Percentiles rank a stretch among this genome's conserved stretches.
These are phyloP conservation scores for Penicillium waksmanii DNA, from an alignment of 495 filamentous ascomycete species.

Conservation along the genomic window DNA sequence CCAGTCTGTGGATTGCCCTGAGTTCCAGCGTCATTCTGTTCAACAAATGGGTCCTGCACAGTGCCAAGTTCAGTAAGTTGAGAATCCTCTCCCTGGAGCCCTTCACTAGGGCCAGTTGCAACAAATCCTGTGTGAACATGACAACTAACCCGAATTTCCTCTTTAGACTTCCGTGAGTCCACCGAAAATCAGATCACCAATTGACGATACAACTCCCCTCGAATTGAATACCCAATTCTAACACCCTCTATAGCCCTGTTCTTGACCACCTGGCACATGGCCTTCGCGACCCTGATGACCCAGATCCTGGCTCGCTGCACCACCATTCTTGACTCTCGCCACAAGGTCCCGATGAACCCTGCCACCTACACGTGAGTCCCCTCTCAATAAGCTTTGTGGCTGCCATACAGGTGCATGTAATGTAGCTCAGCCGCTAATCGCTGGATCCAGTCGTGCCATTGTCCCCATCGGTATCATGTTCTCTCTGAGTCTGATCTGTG, in stretches of 20 bases:
- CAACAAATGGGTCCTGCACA: constrained; percentile 94
- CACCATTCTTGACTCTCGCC: constrained; percentile 77
- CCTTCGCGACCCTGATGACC: constrained; percentile 83
- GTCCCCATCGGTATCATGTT: constrained; percentile 89
- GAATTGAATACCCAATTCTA: neutral
- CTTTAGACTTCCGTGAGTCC: constrained; percentile 43
- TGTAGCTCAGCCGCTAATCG: neutral
- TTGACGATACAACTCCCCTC: neutral
- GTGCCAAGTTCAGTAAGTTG: constrained; percentile 74
- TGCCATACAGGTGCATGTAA: neutral
- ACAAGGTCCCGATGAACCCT: constrained; percentile 85
- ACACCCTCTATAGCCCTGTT: constrained; percentile 53
- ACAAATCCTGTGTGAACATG: neutral
- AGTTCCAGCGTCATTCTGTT: constrained; percentile 92
- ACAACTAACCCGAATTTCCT: constrained; percentile 27
- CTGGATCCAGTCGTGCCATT: constrained; percentile 62
- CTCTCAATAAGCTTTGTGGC: too few relatives aligned
- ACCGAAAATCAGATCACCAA: neutral
- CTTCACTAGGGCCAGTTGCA: neutral
- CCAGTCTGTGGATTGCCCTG: constrained; percentile 81
- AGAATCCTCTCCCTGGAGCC: neutral
- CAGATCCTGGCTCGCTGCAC: constrained; percentile 83
- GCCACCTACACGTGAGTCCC: constrained; percentile 67
- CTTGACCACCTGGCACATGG: constrained; percentile 85
- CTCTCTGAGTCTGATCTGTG: constrained; percentile 86